Percentiles rank a stretch among this genome's conserved stretches.
These are phyloP conservation scores for Trichoderma asperellum DNA, from an alignment of 2,329 filamentous ascomycete species.

Conservation along the genomic window DNA sequence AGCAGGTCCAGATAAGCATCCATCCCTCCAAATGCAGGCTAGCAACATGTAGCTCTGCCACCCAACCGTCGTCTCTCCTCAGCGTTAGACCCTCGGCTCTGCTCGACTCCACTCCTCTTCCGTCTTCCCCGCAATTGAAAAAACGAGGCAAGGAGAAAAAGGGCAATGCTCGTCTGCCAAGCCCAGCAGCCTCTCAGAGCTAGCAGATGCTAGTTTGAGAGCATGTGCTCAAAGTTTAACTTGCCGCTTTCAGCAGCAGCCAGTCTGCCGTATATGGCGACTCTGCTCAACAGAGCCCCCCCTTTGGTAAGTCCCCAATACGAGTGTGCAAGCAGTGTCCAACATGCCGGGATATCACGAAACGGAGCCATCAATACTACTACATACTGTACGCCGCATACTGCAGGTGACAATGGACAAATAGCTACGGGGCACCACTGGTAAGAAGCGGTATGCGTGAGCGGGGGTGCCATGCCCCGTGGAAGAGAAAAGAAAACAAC, in stretches of 20 bases:
- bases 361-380: neutral
- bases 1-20: neutral
- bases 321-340: neutral
- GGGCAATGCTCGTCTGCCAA: neutral
- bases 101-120: neutral
- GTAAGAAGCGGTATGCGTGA: slow-evolving; percentile 9
- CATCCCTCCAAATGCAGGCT: neutral
- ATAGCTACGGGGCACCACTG: neutral
- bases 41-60: neutral
- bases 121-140: slow-evolving; percentile 7
- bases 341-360: too few relatives aligned
- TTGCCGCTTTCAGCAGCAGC: neutral
- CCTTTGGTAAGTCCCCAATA: neutral
- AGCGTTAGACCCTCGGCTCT: neutral
- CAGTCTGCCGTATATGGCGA: too few relatives aligned
- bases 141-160: neutral
- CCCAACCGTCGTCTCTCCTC: neutral
- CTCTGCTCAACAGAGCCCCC: neutral
- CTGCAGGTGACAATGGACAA: neutral
- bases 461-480: neutral
- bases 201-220: slow-evolving; percentile 10
- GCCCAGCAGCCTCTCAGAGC: slow-evolving; percentile 11
- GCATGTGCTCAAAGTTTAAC: slow-evolving; percentile 13
- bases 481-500: neutral
- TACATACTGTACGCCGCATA: neutral